A percentile compares a stretch with the other conserved stretches of the same genome.
These are phyloP conservation scores for Xylaria sp. DNA, from an alignment of 2,329 filamentous ascomycete genomes.

Conservation along the genomic window DNA sequence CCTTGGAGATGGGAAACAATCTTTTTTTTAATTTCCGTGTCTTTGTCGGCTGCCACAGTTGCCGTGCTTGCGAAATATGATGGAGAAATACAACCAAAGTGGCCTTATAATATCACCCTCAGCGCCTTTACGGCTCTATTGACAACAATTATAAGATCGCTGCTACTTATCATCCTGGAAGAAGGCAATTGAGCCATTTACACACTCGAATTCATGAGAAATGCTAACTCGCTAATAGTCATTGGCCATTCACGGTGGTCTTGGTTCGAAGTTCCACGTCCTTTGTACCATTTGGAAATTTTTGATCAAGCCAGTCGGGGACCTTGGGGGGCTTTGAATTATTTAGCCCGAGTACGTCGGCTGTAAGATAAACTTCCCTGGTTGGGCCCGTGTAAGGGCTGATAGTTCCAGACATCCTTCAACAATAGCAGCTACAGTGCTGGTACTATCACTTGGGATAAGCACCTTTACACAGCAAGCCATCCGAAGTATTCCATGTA, in stretches of 20 bases:
- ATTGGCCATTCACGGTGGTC: too few relatives aligned
- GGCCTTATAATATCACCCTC: not conserved
- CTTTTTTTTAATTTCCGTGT: not conserved
- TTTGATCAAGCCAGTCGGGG: too few relatives aligned
- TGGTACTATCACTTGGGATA: not conserved
- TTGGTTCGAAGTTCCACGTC: too few relatives aligned
- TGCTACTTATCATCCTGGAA: slow-evolving; percentile 1
- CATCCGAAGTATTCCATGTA: not conserved
- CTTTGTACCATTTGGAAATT: too few relatives aligned
- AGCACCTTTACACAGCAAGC: slow-evolving; percentile 4
- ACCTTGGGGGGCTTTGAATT: not conserved
- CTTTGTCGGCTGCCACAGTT: not conserved
- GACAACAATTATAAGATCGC: not conserved
- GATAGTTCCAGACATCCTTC: not conserved
- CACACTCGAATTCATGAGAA: not conserved
- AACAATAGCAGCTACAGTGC: not conserved
- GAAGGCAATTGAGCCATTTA: not conserved
- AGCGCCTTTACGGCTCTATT: not conserved
- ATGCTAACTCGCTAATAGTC: not conserved
- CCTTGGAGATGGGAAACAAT: slow-evolving; percentile 1
- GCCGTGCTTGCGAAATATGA: not conserved
- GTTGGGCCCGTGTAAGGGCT: not conserved
- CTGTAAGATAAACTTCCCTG: not conserved
- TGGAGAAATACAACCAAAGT: not conserved
- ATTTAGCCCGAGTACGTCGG: not conserved